Evolutionary conservation across 2,329 filamentous ascomycete species (phyloP).

Genomic region (Neopestalotiopsis sp.): DNA sequence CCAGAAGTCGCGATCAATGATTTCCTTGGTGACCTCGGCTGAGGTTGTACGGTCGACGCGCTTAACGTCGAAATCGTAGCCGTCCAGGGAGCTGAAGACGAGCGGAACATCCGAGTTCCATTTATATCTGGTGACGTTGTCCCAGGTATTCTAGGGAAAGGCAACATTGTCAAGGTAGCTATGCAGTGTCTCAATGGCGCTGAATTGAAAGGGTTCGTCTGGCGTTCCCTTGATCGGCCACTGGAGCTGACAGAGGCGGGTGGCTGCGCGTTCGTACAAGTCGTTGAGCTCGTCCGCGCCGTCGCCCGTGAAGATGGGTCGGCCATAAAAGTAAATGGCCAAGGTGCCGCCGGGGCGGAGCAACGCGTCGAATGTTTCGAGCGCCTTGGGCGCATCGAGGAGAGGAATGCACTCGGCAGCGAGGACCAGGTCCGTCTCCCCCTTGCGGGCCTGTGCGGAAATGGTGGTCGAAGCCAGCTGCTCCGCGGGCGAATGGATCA

Average conservation of each 20-base stretch:
- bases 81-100: neutral
- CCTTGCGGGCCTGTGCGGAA: neutral
- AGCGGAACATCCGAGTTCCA: neutral
- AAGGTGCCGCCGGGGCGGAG: neutral
- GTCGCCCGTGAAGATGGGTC: neutral
- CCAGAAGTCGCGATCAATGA: neutral
- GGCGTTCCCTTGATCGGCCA: neutral
- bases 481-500: neutral
- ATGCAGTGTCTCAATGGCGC: neutral
- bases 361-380: neutral
- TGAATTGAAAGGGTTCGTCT: neutral
- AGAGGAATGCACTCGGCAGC: neutral
- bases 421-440: neutral
- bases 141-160: neutral
- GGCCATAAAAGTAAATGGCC: neutral
- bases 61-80: neutral
- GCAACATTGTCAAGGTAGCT: neutral
- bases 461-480: neutral
- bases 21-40: neutral
- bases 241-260: neutral
- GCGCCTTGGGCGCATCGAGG: neutral
- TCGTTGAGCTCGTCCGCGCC: neutral
- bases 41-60: neutral
- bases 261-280: neutral
- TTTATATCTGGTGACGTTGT: neutral